phyloP scores from a whole-genome alignment of 352 stramenopile genomes.

The Phytophthora syringae region DNA sequence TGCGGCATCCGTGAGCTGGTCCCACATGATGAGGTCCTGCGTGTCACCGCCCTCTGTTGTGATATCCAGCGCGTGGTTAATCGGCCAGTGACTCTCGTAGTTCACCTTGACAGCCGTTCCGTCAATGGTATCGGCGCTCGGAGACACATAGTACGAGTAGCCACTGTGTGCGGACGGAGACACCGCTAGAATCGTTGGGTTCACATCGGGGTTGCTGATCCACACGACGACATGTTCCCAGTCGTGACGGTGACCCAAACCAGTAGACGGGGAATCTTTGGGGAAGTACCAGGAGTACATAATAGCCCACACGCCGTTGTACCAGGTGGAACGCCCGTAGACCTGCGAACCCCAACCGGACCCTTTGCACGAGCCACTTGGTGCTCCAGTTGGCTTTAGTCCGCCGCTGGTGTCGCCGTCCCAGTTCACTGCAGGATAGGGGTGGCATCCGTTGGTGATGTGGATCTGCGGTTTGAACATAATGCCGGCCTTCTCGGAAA shows the following conservation, averaged over 20 bases:
- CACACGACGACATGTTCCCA: constrained; percentile 46
- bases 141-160: constrained; percentile 12
- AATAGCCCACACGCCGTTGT: constrained; percentile 26
- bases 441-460: constrained; percentile 5
- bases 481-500: constrained; percentile 2
- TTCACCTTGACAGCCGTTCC: constrained; percentile 2
- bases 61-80: constrained; percentile 2
- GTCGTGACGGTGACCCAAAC: constrained; percentile 40
- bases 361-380: constrained; percentile 9
- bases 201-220: constrained; percentile 33
- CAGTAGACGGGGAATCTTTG: constrained; percentile 37
- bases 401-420: background rate
- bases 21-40: constrained; percentile 4
- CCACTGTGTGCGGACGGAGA: constrained; percentile 24
- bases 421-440: background rate
- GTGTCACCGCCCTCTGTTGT: background rate
- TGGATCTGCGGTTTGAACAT: constrained; percentile 4
- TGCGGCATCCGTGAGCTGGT: constrained; percentile 1
- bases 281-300: constrained; percentile 49
- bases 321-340: constrained; percentile 23
- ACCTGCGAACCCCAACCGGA: constrained; percentile 26
- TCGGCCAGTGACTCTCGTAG: constrained; percentile 4
- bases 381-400: background rate
- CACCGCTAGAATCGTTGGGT: constrained; percentile 20
- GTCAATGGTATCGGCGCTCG: constrained; percentile 1